These are phyloP conservation scores for Brettanomyces naardenensis DNA, from an alignment of 805 yeast genomes.

Conservation along the genomic window DNA sequence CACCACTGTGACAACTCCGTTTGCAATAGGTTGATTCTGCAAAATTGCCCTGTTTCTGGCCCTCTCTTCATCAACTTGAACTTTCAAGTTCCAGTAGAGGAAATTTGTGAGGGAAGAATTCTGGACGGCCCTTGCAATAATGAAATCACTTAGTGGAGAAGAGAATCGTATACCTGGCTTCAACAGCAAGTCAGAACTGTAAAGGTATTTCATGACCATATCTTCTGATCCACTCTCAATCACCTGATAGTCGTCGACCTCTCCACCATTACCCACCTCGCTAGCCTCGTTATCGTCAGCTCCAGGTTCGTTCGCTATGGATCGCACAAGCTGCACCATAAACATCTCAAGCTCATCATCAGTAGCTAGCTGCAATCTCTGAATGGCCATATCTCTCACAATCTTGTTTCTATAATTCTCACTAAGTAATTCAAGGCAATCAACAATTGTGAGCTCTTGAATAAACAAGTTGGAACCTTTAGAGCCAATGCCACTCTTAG, in stretches of 20 bases:
- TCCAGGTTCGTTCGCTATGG: constrained; percentile 65
- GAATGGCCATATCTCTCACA: constrained; percentile 83
- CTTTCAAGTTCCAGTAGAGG: constrained; percentile 87
- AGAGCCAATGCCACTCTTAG: constrained; percentile 1
- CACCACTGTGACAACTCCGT: not conserved
- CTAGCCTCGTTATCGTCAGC: constrained; percentile 13
- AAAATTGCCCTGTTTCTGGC: not conserved
- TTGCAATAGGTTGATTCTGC: not conserved
- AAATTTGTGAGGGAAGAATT: constrained; percentile 68
- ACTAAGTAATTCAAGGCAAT: constrained; percentile 67
- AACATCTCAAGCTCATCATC: constrained; percentile 78
- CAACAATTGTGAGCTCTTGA: constrained; percentile 27
- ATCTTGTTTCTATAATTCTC: constrained; percentile 64
- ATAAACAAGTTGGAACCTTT: constrained; percentile 24
- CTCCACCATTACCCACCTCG: constrained; percentile 6
- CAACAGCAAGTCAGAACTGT: constrained; percentile 14
- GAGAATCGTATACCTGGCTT: constrained; percentile 12
- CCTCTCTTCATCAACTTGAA: constrained; percentile 68
- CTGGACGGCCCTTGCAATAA: constrained; percentile 61
- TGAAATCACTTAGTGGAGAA: constrained; percentile 67
- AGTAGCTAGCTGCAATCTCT: constrained; percentile 66
- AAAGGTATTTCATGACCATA: constrained; percentile 17
- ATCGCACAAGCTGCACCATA: constrained; percentile 84
- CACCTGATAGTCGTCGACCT: constrained; percentile 26
- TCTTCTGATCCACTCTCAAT: constrained; percentile 17